Evolutionary conservation across 306 rosid genomes (phyloP), one percentile per base, ranked within the genome.

Genomic region (Cicer arietinum): DNA sequence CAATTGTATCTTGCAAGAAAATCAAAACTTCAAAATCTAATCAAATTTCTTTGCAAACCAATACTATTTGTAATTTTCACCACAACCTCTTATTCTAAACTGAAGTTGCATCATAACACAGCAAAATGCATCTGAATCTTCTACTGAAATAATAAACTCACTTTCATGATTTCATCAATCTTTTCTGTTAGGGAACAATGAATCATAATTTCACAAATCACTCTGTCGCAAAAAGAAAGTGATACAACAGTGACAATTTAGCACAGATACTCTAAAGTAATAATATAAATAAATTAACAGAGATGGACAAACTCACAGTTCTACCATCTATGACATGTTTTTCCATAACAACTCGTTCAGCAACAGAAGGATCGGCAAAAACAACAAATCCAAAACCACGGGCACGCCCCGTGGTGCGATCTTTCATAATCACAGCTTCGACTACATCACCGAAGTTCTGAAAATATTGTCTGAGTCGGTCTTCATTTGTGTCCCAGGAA

Each of bases 401-500:
- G 17, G 89, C 89, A 16, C 89, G 87, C 44, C 89, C 89, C 0
- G 89, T 86, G 53, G 74, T 81, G 62, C 89, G 87, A 83, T 86
- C 89, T 84, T 86, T 86, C 89, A 86, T 86, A 17, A 86, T 86
- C 59, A 86, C 85, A 53, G 89, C 87, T 54, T 86, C 89, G 22
- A 83, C 80, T 18, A 86, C 87, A 51, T 80, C 85, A 44, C 89
- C 89, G 60, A 83, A 86, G 35, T 40, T 77, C 80, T 83, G 81
- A 47, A 86, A 86, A 81, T 86, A 83, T 59, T 75, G 82, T 80
- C 82, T 86, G 84, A 86, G 89, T 77, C 87, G 84, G 46, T 86
- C 89, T 83, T 86, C 89, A 80, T 80, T 86, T 77, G 89, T 86
- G 77, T 86, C 89, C 87, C 89, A 86, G 30, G 89, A 86, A 80